A percentile compares a stretch with the other conserved stretches of the same genome.
phyloP scores from a whole-genome alignment of 73 alveolate species.

The Durusdinium trenchii region DNA sequence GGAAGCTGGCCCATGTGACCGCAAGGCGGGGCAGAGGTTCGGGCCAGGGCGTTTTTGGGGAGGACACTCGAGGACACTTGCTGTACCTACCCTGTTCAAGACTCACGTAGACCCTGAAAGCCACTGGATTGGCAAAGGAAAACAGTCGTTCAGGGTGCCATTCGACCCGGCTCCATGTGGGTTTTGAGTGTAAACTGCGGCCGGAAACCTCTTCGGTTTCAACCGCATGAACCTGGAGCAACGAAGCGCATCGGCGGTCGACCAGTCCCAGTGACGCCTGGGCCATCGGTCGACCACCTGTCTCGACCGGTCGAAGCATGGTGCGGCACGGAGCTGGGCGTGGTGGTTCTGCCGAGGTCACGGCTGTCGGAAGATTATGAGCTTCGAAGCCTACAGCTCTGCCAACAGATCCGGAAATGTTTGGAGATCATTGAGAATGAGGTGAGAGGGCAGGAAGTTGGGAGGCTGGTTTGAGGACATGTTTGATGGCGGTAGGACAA shows the following conservation, averaged over 20 bases:
- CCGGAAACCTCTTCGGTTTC: no score
- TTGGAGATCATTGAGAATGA: constrained; percentile 58
- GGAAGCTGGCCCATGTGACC: constrained; percentile 72
- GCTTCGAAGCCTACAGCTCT: constrained; percentile 49
- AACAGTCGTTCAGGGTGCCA: no score
- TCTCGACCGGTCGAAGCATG: no score
- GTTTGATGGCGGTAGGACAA: neutral
- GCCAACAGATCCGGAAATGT: constrained; percentile 75
- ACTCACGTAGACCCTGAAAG: neutral
- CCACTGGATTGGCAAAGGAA: neutral
- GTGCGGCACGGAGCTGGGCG: no score
- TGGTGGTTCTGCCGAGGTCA: no score
- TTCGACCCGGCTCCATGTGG: no score
- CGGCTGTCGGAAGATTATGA: constrained; percentile 62
- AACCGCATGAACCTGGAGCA: no score
- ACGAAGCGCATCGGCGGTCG: no score
- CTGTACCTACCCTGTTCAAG: neutral
- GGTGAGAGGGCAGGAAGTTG: neutral
- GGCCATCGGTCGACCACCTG: no score
- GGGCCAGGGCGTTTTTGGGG: neutral
- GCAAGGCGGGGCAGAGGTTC: neutral
- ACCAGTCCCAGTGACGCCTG: no score
- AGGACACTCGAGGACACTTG: neutral
- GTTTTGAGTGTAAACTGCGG: no score
- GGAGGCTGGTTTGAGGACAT: neutral